Evolutionary conservation across 306 rosid genomes (phyloP).

Genomic region (Cucumis hystrix): DNA sequence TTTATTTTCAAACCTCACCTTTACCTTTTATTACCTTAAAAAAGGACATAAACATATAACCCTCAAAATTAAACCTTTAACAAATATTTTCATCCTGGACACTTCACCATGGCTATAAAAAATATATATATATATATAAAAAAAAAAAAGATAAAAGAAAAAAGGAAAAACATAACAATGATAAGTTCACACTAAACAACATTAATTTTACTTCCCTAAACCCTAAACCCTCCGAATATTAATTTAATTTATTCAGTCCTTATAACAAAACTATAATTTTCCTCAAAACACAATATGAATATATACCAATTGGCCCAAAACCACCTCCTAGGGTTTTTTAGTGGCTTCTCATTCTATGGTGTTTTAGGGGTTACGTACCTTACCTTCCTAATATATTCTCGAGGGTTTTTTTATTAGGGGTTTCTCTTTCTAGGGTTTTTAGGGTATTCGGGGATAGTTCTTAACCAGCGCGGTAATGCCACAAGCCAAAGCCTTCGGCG

Average conservation of each 20-base stretch:
- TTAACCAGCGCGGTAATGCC: slow-evolving; percentile 21
- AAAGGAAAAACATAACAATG: too few species aligned
- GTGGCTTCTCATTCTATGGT: background rate
- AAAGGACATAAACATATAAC: background rate
- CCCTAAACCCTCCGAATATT: background rate
- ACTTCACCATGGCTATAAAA: too few species aligned
- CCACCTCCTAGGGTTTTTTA: background rate
- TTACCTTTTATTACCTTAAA: background rate
- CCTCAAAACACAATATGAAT: background rate
- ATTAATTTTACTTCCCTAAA: background rate
- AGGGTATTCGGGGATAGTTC: background rate
- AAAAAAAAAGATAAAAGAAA: too few species aligned
- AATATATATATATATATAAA: too few species aligned
- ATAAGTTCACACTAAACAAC: too few species aligned
- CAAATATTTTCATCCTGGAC: too few species aligned
- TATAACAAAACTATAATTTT: too few species aligned
- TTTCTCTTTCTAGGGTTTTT: background rate
- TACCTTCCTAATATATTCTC: too few species aligned
- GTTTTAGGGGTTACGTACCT: background rate
- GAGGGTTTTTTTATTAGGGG: background rate
- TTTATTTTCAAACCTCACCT: too few species aligned
- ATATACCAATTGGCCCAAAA: background rate
- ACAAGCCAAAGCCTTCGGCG: slow-evolving; percentile 36
- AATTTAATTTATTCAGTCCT: background rate
- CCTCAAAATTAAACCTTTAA: too few species aligned